Evolutionary conservation across 495 filamentous ascomycete species (phyloP).

Genomic region (Aspergillus carlsbadensis): DNA sequence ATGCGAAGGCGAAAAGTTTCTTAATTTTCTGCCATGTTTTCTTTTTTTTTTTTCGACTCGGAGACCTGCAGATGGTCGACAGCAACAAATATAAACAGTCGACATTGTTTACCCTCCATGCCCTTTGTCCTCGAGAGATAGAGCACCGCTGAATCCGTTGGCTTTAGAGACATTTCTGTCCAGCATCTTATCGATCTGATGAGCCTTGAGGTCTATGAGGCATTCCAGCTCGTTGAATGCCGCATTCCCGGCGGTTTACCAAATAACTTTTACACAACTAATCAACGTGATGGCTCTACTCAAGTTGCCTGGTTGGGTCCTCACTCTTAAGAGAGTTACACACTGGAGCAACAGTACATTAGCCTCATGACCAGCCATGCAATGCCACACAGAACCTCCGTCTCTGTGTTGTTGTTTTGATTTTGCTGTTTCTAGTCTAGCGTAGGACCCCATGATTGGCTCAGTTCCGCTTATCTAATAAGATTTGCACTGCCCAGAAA

Average conservation of each 20-base stretch:
- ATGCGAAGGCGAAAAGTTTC: neutral
- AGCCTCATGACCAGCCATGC: no score
- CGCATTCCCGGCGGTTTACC: neutral
- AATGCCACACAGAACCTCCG: no score
- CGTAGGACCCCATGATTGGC: neutral
- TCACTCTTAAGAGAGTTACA: no score
- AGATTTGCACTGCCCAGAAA: neutral
- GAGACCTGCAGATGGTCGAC: neutral
- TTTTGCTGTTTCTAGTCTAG: conserved; percentile 29
- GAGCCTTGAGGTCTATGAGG: neutral
- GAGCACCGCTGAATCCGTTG: neutral
- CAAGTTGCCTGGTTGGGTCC: neutral
- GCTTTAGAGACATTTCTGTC: neutral
- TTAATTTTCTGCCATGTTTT: conserved; percentile 6
- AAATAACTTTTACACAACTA: neutral
- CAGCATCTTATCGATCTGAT: conserved; percentile 6
- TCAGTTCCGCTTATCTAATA: neutral
- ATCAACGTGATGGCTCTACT: no score
- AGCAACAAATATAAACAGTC: neutral
- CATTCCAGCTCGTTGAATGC: neutral
- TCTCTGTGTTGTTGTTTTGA: conserved; percentile 46
- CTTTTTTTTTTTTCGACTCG: conserved; percentile 8
- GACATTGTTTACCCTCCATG: conserved; percentile 1
- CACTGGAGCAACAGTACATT: no score
- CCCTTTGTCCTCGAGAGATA: conserved; percentile 1